Conservation (phyloP, 495 filamentous ascomycete genomes). For the Podospora pseudopauciseta region DNA sequence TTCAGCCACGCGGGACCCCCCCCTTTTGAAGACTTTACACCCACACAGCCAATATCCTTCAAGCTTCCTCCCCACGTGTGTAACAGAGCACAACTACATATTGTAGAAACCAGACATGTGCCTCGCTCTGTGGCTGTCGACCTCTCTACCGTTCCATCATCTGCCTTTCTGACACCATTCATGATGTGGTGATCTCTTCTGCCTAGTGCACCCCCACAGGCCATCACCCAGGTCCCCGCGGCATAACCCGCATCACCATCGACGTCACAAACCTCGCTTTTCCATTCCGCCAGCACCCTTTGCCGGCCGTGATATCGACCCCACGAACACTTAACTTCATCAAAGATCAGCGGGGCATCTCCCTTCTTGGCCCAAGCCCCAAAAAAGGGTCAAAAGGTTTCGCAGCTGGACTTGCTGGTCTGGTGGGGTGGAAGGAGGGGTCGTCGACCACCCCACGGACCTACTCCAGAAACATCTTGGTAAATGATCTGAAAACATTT, state of each 20-base stretch:
- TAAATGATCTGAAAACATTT: too few species aligned
- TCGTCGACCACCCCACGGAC: too few species aligned
- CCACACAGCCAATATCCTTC: constrained; percentile 27
- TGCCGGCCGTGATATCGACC: background rate
- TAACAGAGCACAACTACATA: background rate
- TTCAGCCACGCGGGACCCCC: background rate
- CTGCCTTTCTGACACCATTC: background rate
- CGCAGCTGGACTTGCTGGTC: too few species aligned
- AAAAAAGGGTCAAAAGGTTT: too few species aligned
- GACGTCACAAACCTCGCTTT: background rate
- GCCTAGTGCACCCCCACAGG: background rate
- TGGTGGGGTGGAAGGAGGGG: too few species aligned
- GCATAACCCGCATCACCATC: background rate
- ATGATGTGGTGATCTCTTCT: background rate
- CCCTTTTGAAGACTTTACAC: background rate
- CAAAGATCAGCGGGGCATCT: background rate
- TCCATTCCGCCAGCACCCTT: background rate
- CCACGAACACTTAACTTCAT: background rate
- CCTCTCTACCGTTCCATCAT: background rate
- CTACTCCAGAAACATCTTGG: too few species aligned
- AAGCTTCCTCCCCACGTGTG: constrained; percentile 34
- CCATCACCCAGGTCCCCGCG: background rate
- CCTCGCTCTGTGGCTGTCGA: background rate
- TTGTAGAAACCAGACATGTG: background rate
- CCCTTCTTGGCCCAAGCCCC: background rate